These are phyloP conservation scores for Stereum hirsutum DNA, from an alignment of 1,284 basidiomycete species.

Conservation along the genomic window DNA sequence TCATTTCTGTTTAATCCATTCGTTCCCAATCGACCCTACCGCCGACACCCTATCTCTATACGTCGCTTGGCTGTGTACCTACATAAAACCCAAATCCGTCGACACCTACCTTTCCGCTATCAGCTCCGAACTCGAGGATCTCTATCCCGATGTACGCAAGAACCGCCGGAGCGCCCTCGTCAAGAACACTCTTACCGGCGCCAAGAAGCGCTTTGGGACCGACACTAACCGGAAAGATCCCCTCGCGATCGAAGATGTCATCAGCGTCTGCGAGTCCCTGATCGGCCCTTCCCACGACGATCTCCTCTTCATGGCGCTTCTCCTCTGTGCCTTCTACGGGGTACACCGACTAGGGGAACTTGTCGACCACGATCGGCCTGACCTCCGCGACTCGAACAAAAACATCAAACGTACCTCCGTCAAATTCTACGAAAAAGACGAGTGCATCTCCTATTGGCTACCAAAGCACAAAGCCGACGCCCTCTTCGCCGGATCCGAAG, in stretches of 20 bases:
- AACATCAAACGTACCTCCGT: conserved; percentile 12
- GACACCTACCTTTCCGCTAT: neutral
- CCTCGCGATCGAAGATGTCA: conserved; percentile 14
- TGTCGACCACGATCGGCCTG: conserved; percentile 11
- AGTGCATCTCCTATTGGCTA: conserved; percentile 18
- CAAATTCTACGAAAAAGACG: neutral
- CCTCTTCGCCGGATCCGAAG: conserved; percentile 17
- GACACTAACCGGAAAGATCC: conserved; percentile 19
- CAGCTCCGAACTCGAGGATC: neutral
- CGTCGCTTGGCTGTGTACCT: conserved; percentile 20
- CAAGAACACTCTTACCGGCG: neutral
- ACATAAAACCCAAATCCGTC: conserved; percentile 18
- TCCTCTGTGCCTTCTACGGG: conserved; percentile 21
- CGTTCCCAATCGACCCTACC: neutral
- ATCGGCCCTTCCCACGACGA: conserved; percentile 17
- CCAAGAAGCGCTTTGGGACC: neutral
- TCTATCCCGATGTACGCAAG: neutral
- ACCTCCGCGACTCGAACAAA: conserved; percentile 14
- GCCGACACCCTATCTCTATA: neutral
- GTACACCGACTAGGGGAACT: conserved; percentile 24
- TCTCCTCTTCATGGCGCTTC: conserved; percentile 18
- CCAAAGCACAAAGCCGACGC: conserved; percentile 23
- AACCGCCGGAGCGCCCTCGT: neutral
- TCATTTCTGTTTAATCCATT: neutral
- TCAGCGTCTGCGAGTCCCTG: neutral